phyloP scores from a whole-genome alignment of 306 rosid species.

The Cicer judaicum region DNA sequence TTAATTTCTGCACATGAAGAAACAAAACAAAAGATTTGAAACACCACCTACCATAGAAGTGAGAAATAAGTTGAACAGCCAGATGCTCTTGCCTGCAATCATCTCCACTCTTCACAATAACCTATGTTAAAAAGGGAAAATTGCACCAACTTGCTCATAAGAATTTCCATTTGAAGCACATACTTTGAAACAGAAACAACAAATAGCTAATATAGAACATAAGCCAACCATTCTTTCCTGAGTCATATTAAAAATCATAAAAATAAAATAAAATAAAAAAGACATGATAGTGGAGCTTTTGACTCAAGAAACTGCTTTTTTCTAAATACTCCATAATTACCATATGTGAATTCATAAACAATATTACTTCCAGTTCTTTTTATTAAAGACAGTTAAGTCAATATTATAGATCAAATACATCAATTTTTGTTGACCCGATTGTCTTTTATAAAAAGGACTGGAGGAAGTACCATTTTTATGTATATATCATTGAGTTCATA shows the following conservation, averaged over 20 bases:
- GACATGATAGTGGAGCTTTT: constrained; percentile 22
- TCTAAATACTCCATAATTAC: background rate
- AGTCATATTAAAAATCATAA: constrained; percentile 19
- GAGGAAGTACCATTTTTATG: too few relatives aligned
- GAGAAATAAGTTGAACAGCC: constrained; percentile 98
- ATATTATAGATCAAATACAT: too few relatives aligned
- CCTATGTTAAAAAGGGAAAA: constrained; percentile 55
- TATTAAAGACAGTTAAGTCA: too few relatives aligned
- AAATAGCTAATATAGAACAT: constrained; percentile 25
- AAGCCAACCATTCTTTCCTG: constrained; percentile 28
- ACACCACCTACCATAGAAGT: constrained; percentile 79
- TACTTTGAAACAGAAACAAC: constrained; percentile 12
- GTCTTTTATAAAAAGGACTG: too few relatives aligned
- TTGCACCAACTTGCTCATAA: constrained; percentile 32
- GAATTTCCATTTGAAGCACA: constrained; percentile 29
- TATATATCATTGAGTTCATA: constrained; percentile 22
- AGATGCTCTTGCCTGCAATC: constrained; percentile 99
- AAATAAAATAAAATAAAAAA: background rate
- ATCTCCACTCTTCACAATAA: constrained; percentile 98
- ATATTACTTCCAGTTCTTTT: too few relatives aligned
- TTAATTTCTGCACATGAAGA: constrained; percentile 27
- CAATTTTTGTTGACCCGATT: too few relatives aligned
- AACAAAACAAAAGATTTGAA: constrained; percentile 28
- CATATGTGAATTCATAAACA: background rate
- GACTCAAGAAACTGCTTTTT: constrained; percentile 28